Conservation (phyloP, 768 basidiomycete species). For the Psilocybe azurescens region DNA sequence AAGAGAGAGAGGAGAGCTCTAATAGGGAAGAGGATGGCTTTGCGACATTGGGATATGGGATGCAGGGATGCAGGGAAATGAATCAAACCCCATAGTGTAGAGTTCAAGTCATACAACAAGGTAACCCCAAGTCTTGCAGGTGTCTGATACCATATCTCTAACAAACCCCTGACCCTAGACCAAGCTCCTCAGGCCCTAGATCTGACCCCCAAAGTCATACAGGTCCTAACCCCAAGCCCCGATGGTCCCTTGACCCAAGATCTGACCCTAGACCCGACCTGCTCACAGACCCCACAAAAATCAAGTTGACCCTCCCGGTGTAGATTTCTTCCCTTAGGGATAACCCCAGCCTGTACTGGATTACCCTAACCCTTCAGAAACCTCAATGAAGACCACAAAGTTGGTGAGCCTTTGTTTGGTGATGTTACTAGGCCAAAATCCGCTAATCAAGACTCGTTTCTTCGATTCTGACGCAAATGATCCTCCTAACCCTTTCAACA, state of each 20-base stretch:
- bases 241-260: neutral
- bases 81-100: too few relatives aligned
- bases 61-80: too few relatives aligned
- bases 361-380: neutral
- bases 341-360: conserved; percentile 1
- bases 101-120: too few relatives aligned
- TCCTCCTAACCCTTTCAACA: neutral
- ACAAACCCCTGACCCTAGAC: too few relatives aligned
- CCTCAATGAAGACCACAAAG: neutral
- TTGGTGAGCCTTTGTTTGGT: neutral
- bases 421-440: neutral
- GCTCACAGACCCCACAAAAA: too few relatives aligned
- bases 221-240: neutral
- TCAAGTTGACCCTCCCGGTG: too few relatives aligned
- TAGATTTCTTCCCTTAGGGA: too few relatives aligned
- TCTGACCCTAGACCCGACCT: neutral
- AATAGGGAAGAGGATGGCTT: neutral
- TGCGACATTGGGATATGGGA: too few relatives aligned
- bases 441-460: neutral
- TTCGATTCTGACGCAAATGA: neutral
- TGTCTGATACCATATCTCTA: too few relatives aligned
- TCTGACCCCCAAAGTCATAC: neutral
- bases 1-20: neutral
- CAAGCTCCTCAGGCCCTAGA: neutral
- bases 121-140: too few relatives aligned